These are phyloP conservation scores for Yueomyces sp. DNA, from an alignment of 805 yeast species.

Conservation along the genomic window DNA sequence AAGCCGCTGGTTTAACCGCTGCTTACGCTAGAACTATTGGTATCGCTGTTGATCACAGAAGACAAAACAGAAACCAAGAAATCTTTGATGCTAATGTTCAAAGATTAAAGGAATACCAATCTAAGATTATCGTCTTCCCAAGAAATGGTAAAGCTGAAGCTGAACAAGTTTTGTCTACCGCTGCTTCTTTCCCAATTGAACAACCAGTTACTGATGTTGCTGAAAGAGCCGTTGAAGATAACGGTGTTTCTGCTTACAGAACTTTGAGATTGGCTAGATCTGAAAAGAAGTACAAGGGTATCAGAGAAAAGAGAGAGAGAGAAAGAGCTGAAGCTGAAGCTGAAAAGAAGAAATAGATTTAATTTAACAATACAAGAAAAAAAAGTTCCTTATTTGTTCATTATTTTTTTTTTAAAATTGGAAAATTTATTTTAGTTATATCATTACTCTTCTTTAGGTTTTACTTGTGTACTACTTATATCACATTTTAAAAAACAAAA, in stretches of 20 bases:
- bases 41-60: slow-evolving; percentile 99
- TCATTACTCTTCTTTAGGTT: not conserved
- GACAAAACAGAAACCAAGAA: slow-evolving; percentile 96
- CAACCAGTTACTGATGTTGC: slow-evolving; percentile 60
- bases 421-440: not conserved
- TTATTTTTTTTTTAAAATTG: not conserved
- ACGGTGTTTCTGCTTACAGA: slow-evolving; percentile 74
- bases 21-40: slow-evolving; percentile 98
- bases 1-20: slow-evolving; percentile 90
- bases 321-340: slow-evolving; percentile 99
- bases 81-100: slow-evolving; percentile 88
- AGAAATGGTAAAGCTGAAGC: slow-evolving; percentile 76
- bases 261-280: slow-evolving; percentile 94
- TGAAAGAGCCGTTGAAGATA: slow-evolving; percentile 79
- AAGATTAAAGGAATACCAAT: slow-evolving; percentile 92
- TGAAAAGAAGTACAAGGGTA: slow-evolving; percentile 86
- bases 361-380: not conserved
- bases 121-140: slow-evolving; percentile 93
- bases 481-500: not conserved
- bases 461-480: not conserved
- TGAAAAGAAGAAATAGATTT: slow-evolving; percentile 82
- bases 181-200: slow-evolving; percentile 83
- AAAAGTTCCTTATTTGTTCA: not conserved
- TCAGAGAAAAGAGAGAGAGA: slow-evolving; percentile 94
- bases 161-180: slow-evolving; percentile 59